Evolutionary conservation across 192 early-diverging fungal genomes (phyloP).

Genomic region (Gorgonomyces haynaldii): DNA sequence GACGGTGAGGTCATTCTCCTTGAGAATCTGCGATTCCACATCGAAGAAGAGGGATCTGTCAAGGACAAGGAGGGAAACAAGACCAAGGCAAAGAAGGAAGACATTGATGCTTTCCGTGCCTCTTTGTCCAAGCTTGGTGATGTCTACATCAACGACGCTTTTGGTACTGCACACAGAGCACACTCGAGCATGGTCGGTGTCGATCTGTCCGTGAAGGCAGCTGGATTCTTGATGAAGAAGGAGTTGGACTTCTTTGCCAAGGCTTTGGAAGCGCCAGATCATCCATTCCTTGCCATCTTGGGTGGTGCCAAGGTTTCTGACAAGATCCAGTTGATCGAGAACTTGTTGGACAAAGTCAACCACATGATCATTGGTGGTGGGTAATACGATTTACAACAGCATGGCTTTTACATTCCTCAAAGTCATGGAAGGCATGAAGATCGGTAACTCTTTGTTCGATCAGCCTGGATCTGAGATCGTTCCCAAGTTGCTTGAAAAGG

Average conservation of each 20-base stretch:
- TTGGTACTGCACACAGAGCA: constrained; percentile 97
- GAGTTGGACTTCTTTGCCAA: constrained; percentile 98
- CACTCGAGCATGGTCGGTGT: constrained; percentile 94
- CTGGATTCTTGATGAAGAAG: constrained; percentile 97
- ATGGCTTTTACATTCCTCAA: constrained; percentile 99
- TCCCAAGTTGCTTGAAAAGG: constrained; percentile 69
- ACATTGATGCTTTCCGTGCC: constrained; percentile 75
- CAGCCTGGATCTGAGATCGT: constrained; percentile 77
- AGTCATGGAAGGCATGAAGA: constrained; percentile 72
- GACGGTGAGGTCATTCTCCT: constrained; percentile 73
- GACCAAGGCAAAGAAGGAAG: constrained; percentile 73
- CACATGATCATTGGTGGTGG: neutral
- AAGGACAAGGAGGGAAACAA: constrained; percentile 87
- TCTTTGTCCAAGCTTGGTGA: constrained; percentile 89
- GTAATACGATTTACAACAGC: constrained; percentile 59
- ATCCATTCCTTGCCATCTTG: constrained; percentile 92
- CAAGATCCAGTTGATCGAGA: constrained; percentile 98
- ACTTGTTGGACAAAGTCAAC: constrained; percentile 87
- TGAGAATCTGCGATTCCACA: constrained; percentile 97
- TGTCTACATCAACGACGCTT: constrained; percentile 97
- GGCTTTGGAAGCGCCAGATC: constrained; percentile 82
- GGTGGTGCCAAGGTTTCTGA: constrained; percentile 97
- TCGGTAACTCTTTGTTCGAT: constrained; percentile 89
- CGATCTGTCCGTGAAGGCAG: constrained; percentile 74
- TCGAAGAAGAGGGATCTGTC: constrained; percentile 91